Evolutionary conservation across 345 rosid genomes (phyloP), one percentile per base, ranked within the genome.

Genomic region (Eucalyptus marginata): DNA sequence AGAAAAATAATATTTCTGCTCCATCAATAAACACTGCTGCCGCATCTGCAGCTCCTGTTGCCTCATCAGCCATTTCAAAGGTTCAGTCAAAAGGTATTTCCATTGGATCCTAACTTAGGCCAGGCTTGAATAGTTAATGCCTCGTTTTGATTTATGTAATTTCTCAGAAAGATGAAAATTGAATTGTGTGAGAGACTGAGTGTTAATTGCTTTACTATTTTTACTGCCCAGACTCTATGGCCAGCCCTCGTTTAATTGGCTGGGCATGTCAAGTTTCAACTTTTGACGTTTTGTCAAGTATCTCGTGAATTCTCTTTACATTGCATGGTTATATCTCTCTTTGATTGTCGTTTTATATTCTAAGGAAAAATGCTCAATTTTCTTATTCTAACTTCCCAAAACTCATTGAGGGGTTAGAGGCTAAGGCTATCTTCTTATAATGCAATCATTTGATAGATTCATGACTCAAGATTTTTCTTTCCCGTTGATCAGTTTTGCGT

Each of bases 81-180:
- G 92, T 87, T 90, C 97, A 95, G 90, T 88, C 98, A 17, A 98
- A 96, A 95, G 99, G 99, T 98, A 92, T 49, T 49, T 51, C 79
- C 86, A 49, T 66, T 88, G 40, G 47, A 76, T 40, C 15, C 15
- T 76, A 11, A 76, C 84, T 76, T 40, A 40, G 84, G 27, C 43
- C 47, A 76, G 27, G 47, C 25, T 76, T 76, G 84, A 76, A 76
- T 76, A 89, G 68, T 83, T 49, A 49, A 20, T 79, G 64, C 56
- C 50, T 80, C 25, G 7, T 66, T 66, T 90, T 40, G 14, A 76
- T 76, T 76, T 22, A 40, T 76, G 47, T 76, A 76, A 40, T 40
- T 40, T 76, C 47, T 76, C 29, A 36, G 47, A 76, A 76, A 76
- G 47, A 76, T 40, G 84, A 76, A 76, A 40, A 40, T 76, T 40